phyloP scores from a whole-genome alignment of 2,329 filamentous ascomycete species.

The Byssoonygena ceratinophila region DNA sequence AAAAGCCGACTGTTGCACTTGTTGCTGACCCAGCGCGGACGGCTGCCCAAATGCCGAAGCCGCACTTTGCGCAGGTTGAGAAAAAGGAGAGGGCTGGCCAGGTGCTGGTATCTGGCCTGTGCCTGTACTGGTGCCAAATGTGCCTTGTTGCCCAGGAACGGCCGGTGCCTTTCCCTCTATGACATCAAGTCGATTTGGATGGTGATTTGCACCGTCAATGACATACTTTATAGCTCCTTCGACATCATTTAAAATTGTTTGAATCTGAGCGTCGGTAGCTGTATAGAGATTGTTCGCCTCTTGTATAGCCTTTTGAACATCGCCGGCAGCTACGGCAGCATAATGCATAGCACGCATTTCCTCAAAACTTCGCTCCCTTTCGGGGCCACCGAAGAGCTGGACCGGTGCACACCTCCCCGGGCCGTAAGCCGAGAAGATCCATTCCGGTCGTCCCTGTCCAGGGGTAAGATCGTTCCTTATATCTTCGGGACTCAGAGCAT shows the following conservation, averaged over 20 bases:
- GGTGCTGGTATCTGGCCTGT: slow-evolving; percentile 20
- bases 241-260: slow-evolving; percentile 57
- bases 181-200: slow-evolving; percentile 62
- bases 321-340: slow-evolving; percentile 51
- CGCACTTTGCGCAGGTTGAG: slow-evolving; percentile 11
- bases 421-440: slow-evolving; percentile 78
- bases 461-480: slow-evolving; percentile 56
- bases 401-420: slow-evolving; percentile 65
- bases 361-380: slow-evolving; percentile 77
- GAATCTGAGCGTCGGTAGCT: slow-evolving; percentile 60
- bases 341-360: slow-evolving; percentile 70
- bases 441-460: slow-evolving; percentile 59
- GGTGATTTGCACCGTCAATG: slow-evolving; percentile 53
- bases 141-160: background rate
- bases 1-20: slow-evolving; percentile 14
- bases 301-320: slow-evolving; percentile 44
- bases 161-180: slow-evolving; percentile 23
- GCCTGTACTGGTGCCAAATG: slow-evolving; percentile 2
- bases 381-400: slow-evolving; percentile 70
- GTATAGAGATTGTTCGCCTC: slow-evolving; percentile 48
- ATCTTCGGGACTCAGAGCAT: slow-evolving; percentile 46
- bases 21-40: slow-evolving; percentile 28
- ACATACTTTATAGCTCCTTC: slow-evolving; percentile 64
- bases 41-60: slow-evolving; percentile 33
- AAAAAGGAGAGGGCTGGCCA: slow-evolving; percentile 21